Percentiles rank a stretch among this genome's conserved stretches.
These are phyloP conservation scores for Ambrosiella beaveri DNA, from an alignment of 2,329 filamentous ascomycete genomes.

Conservation along the genomic window DNA sequence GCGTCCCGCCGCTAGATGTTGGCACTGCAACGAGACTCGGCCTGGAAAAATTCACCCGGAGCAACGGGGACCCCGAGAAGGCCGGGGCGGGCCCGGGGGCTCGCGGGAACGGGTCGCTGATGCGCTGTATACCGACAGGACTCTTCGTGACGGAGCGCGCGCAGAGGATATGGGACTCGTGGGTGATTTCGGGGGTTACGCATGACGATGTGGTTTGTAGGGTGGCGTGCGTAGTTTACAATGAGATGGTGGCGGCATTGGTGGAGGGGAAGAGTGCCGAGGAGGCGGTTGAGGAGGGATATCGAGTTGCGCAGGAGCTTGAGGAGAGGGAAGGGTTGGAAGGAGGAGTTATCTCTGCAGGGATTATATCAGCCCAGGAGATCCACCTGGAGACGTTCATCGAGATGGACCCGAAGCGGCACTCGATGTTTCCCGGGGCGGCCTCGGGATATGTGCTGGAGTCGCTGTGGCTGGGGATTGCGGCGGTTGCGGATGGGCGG, in stretches of 20 bases:
- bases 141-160: slow-evolving; percentile 21
- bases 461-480: slow-evolving; percentile 17
- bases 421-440: background rate
- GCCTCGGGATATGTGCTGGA: background rate
- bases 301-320: slow-evolving; percentile 15
- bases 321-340: slow-evolving; percentile 12
- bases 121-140: slow-evolving; percentile 30
- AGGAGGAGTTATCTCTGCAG: background rate
- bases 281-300: slow-evolving; percentile 19
- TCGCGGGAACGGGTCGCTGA: slow-evolving; percentile 30
- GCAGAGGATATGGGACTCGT: slow-evolving; percentile 19
- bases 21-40: slow-evolving; percentile 12
- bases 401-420: background rate
- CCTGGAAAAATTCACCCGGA: slow-evolving; percentile 18
- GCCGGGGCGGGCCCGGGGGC: slow-evolving; percentile 23
- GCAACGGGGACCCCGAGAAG: slow-evolving; percentile 17
- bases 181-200: slow-evolving; percentile 24
- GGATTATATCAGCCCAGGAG: background rate
- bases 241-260: slow-evolving; percentile 20
- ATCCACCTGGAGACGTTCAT: background rate
- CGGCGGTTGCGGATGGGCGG: background rate
- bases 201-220: slow-evolving; percentile 23
- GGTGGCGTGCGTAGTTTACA: slow-evolving; percentile 24
- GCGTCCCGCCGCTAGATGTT: slow-evolving; percentile 14
- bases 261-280: slow-evolving; percentile 8